These are phyloP conservation scores for Ehretia macrophylla DNA, from an alignment of 257 asterid genomes.

Conservation along the genomic window DNA sequence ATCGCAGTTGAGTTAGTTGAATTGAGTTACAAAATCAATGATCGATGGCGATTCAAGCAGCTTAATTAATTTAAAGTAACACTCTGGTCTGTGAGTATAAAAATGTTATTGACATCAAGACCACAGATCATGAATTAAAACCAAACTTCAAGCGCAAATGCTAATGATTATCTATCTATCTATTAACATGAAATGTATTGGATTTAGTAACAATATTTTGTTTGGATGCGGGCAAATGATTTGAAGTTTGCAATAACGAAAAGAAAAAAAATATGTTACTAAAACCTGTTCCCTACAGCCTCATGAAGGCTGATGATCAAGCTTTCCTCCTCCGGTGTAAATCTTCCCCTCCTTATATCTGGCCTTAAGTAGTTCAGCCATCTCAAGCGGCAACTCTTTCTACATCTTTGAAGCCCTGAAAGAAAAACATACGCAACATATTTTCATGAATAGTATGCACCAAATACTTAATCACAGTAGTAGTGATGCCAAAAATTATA, in stretches of 20 bases:
- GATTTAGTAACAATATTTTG: too few species aligned
- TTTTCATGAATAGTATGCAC: too few species aligned
- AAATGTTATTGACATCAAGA: too few species aligned
- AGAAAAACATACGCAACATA: not conserved
- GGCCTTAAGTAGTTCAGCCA: slow-evolving; percentile 98
- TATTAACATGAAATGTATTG: too few species aligned
- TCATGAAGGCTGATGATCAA: slow-evolving; percentile 85
- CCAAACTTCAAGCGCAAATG: too few species aligned
- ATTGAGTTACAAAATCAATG: not conserved
- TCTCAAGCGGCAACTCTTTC: slow-evolving; percentile 86
- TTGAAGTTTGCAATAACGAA: too few species aligned
- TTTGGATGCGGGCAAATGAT: too few species aligned
- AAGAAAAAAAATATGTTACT: not conserved
- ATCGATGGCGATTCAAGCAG: not conserved
- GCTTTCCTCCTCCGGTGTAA: slow-evolving; percentile 81
- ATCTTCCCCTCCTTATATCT: slow-evolving; percentile 87
- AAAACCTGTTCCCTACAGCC: slow-evolving; percentile 91
- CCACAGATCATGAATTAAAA: too few species aligned
- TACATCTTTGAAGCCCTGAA: slow-evolving; percentile 88
- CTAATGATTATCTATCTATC: too few species aligned
- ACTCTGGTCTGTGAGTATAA: too few species aligned
- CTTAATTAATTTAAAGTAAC: not conserved
- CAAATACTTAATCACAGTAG: too few species aligned
- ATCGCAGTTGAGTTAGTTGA: slow-evolving; percentile 1
- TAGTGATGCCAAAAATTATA: too few species aligned